Percentiles rank a stretch among this genome's conserved stretches.
These are phyloP conservation scores for Massospora cicadina DNA, from an alignment of 371 early-diverging fungal species.

Conservation along the genomic window DNA sequence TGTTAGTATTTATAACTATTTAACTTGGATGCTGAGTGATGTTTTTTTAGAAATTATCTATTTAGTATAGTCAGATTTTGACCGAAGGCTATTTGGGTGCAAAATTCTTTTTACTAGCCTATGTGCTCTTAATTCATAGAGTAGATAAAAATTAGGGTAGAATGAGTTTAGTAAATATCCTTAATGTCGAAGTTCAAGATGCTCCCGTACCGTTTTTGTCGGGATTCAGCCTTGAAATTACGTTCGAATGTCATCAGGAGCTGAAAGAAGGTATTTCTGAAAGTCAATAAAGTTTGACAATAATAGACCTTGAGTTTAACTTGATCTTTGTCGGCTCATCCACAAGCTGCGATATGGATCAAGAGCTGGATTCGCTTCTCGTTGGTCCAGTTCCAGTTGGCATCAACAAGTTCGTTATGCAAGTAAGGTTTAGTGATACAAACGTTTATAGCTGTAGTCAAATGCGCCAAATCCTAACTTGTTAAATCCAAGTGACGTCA, in stretches of 20 bases:
- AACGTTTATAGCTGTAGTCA: slow-evolving; percentile 24
- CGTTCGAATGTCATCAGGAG: slow-evolving; percentile 82
- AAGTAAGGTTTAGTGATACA: slow-evolving; percentile 30
- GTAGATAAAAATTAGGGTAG: too few relatives aligned
- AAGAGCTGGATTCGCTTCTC: slow-evolving; percentile 82
- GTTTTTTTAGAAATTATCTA: too few relatives aligned
- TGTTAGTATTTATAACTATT: too few relatives aligned
- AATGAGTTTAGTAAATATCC: slow-evolving; percentile 78
- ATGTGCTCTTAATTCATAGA: too few relatives aligned
- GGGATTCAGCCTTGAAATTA: slow-evolving; percentile 83
- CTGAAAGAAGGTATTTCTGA: slow-evolving; percentile 57
- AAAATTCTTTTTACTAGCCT: too few relatives aligned
- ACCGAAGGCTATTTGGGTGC: too few relatives aligned
- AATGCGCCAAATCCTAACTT: slow-evolving; percentile 45
- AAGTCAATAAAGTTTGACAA: neutral
- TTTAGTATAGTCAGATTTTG: too few relatives aligned
- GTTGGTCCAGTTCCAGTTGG: slow-evolving; percentile 97
- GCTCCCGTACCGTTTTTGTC: slow-evolving; percentile 62
- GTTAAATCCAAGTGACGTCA: slow-evolving; percentile 57
- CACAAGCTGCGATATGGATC: slow-evolving; percentile 65
- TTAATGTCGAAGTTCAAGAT: slow-evolving; percentile 66
- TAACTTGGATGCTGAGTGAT: too few relatives aligned
- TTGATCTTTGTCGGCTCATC: slow-evolving; percentile 87
- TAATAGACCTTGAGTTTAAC: slow-evolving; percentile 86
- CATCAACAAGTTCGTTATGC: slow-evolving; percentile 78